phyloP scores from a whole-genome alignment of 164 flowering plant genomes.

The Dillenia suffruticosa region DNA sequence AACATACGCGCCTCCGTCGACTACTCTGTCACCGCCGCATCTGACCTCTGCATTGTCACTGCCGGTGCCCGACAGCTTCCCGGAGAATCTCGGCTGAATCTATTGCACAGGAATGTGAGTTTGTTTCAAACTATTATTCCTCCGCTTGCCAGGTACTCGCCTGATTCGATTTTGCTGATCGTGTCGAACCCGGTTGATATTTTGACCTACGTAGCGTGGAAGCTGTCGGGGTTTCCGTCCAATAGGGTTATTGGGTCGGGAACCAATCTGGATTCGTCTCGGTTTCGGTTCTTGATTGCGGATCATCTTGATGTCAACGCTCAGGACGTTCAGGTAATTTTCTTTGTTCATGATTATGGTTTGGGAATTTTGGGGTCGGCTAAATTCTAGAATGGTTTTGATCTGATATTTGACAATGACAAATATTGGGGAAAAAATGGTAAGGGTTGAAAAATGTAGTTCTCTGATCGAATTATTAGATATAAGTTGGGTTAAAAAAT shows the following conservation, averaged over 20 bases:
- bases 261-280: constrained; percentile 55
- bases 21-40: constrained; percentile 47
- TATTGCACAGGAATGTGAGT: constrained; percentile 58
- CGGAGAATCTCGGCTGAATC: constrained; percentile 65
- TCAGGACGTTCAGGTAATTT: constrained; percentile 55
- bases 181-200: constrained; percentile 63
- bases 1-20: constrained; percentile 54
- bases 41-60: constrained; percentile 74
- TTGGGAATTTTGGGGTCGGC: too few species aligned
- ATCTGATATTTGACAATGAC: too few species aligned
- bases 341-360: neutral
- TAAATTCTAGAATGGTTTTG: too few species aligned
- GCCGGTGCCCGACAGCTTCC: constrained; percentile 74
- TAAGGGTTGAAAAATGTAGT: too few species aligned
- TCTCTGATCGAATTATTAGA: too few species aligned
- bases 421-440: too few species aligned
- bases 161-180: constrained; percentile 35
- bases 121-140: constrained; percentile 48
- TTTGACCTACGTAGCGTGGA: constrained; percentile 55
- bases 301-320: constrained; percentile 61
- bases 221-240: constrained; percentile 52
- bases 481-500: too few species aligned
- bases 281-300: constrained; percentile 55
- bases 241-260: constrained; percentile 64
- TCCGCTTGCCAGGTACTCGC: constrained; percentile 41